Percentiles rank a stretch among this genome's conserved stretches.
phyloP scores from a whole-genome alignment of 495 filamentous ascomycete species.

The Neurospora pannonica region DNA sequence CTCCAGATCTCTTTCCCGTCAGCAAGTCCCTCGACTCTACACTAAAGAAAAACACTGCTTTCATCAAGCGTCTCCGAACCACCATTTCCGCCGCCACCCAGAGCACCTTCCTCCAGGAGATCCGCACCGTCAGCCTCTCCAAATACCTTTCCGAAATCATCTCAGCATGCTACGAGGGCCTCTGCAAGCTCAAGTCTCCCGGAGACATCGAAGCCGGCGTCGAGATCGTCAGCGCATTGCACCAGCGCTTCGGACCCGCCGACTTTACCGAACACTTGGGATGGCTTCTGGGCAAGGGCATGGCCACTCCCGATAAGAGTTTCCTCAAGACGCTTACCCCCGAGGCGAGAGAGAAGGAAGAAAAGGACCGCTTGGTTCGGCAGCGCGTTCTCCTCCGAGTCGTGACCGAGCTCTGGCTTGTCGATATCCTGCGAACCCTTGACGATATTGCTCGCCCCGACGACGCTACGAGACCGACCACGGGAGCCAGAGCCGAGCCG shows the following conservation, averaged over 20 bases:
- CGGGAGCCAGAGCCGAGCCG: constrained; percentile 44
- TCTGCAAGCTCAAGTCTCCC: constrained; percentile 82
- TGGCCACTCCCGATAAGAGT: constrained; percentile 85
- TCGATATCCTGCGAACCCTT: constrained; percentile 74
- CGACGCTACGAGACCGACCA: constrained; percentile 54
- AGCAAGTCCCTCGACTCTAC: constrained; percentile 83
- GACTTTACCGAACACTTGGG: constrained; percentile 90
- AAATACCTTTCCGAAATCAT: constrained; percentile 98
- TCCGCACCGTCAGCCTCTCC: constrained; percentile 84
- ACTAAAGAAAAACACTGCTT: constrained; percentile 97
- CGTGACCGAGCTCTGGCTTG: constrained; percentile 93
- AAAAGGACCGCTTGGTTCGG: constrained; percentile 81
- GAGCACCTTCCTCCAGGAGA: constrained; percentile 80
- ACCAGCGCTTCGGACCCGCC: constrained; percentile 85
- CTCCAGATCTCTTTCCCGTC: constrained; percentile 68
- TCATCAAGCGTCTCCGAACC: constrained; percentile 93
- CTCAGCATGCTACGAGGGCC: constrained; percentile 93
- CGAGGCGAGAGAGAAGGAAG: constrained; percentile 86
- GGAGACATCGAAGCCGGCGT: constrained; percentile 86
- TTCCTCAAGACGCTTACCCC: constrained; percentile 67
- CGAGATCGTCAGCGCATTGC: constrained; percentile 86
- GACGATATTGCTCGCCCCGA: constrained; percentile 85
- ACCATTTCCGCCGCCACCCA: constrained; percentile 71
- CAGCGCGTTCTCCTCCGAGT: constrained; percentile 82
- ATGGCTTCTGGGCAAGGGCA: constrained; percentile 84